These are phyloP conservation scores for Nannizzia gypsea DNA, from an alignment of 2,329 filamentous ascomycete species.

Conservation along the genomic window DNA sequence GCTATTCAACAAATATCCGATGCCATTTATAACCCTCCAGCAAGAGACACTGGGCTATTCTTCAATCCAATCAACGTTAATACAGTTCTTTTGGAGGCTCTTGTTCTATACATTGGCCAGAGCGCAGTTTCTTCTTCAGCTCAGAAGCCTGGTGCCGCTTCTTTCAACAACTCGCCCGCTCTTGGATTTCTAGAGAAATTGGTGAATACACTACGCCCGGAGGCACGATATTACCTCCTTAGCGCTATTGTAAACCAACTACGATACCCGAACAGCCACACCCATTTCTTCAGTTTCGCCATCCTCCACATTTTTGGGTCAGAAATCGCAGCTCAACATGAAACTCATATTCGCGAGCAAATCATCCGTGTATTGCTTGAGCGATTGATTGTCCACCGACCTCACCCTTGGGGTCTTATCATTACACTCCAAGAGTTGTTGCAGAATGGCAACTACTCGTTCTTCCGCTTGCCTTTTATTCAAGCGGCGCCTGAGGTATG, in stretches of 20 bases:
- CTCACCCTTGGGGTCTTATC: constrained; percentile 91
- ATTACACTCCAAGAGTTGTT: constrained; percentile 78
- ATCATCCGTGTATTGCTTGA: constrained; percentile 83
- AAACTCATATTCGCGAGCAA: constrained; percentile 74
- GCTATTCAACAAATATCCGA: constrained; percentile 61
- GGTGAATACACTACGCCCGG: constrained; percentile 59
- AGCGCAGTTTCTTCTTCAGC: constrained; percentile 52
- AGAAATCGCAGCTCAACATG: constrained; percentile 57
- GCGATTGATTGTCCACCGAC: constrained; percentile 74
- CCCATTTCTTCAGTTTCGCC: constrained; percentile 81
- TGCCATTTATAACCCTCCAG: constrained; percentile 51
- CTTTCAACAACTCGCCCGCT: constrained; percentile 58
- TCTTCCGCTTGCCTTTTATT: constrained; percentile 88
- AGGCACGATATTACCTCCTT: constrained; percentile 74
- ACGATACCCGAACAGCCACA: constrained; percentile 77
- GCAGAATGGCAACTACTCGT: constrained; percentile 80
- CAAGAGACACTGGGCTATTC: constrained; percentile 52
- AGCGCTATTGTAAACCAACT: constrained; percentile 83
- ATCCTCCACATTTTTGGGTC: constrained; percentile 75
- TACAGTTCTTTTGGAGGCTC: constrained; percentile 59
- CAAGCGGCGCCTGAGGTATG: constrained; percentile 76
- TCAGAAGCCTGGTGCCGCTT: constrained; percentile 46
- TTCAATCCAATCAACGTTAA: constrained; percentile 58
- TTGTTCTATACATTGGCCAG: constrained; percentile 72
- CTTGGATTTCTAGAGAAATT: constrained; percentile 64